Base-by-base conservation (phyloP, 2,329 filamentous ascomycete genomes). In the Aspergillus japonicus region DNA sequence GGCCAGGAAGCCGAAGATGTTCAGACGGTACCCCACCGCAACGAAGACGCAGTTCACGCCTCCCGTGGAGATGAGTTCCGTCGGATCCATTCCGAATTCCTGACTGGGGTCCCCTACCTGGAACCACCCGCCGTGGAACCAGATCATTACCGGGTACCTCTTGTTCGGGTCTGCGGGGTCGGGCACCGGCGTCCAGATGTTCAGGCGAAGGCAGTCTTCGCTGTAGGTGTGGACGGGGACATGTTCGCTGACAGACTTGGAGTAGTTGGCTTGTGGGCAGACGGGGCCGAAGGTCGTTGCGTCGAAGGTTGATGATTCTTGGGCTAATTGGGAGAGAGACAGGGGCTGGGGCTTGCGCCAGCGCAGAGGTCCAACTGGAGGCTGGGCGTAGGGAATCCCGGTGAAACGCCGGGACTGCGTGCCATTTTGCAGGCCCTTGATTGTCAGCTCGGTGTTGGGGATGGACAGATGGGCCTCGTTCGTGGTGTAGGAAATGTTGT, bases 181-280 rank as follows among this genome's bases (percentile, higher is more conserved):
- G 29, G 67, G 47, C 4, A 75, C 72, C 0, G 81, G 81, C 0
- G 76, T 77, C 79, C 79, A 83, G 59, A 83, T 75, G 57, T 83
- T 83, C 50, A 80, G 70, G 42, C 77, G 77, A 47, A 83, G 69
- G 51, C 81, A 83, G 65, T 83, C 81, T 60, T 83, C 82, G 16
- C 73, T 73, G 58, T 75, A 77, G 5, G 58, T 55, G 4, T 71
- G 68, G 5, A 66, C 56, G 2, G 67, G 58, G 1, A 51, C 24
- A 8, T 64, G 57, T 16, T 66, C 64, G 19, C 62, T 59, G 16
- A 63, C 65, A 1, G 60, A 61, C 1, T 57, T 53, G n/a, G 65
- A 59, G 48, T 72, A 78, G 14, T 65, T 66, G 29, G 75, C 69
- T 54, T 81, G 79, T 3, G 77, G 76, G 56, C 78, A 81, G 1